Evolutionary conservation across 805 yeast genomes (phyloP).

Genomic region (Metschnikowia noctiluminum): DNA sequence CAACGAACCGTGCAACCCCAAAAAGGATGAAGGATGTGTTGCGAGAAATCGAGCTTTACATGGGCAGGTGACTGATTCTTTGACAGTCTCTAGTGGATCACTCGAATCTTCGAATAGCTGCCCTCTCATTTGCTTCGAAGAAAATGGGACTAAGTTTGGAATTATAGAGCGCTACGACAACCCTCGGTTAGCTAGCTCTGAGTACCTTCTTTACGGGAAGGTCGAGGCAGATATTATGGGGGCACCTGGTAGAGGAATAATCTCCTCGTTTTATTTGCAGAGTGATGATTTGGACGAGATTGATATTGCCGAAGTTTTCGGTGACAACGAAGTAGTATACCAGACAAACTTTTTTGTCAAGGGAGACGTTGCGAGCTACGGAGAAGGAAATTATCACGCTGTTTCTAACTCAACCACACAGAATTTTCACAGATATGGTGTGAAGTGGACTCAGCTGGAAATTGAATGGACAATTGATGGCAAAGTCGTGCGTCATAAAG

Average conservation of each 20-base stretch:
- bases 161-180: conserved; percentile 23
- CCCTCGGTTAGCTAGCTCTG: conserved; percentile 29
- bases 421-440: conserved; percentile 27
- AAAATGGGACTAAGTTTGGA: conserved; percentile 8
- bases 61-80: conserved; percentile 16
- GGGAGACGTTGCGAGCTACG: conserved; percentile 35
- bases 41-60: conserved; percentile 27
- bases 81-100: conserved; percentile 17
- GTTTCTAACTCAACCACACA: conserved; percentile 23
- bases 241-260: conserved; percentile 33
- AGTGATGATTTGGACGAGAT: conserved; percentile 43
- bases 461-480: conserved; percentile 33
- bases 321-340: conserved; percentile 28
- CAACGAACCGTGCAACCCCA: conserved; percentile 27
- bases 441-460: conserved; percentile 35
- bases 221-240: conserved; percentile 36
- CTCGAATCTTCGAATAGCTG: conserved; percentile 8
- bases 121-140: conserved; percentile 10
- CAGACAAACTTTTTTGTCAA: conserved; percentile 40
- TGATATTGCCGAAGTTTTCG: conserved; percentile 39
- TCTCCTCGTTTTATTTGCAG: conserved; percentile 40
- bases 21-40: conserved; percentile 21
- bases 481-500: conserved; percentile 24
- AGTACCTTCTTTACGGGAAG: conserved; percentile 34
- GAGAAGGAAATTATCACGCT: conserved; percentile 33